These are phyloP conservation scores for Diaporthe citriasiana DNA, from an alignment of 2,329 filamentous ascomycete species.

Conservation along the genomic window DNA sequence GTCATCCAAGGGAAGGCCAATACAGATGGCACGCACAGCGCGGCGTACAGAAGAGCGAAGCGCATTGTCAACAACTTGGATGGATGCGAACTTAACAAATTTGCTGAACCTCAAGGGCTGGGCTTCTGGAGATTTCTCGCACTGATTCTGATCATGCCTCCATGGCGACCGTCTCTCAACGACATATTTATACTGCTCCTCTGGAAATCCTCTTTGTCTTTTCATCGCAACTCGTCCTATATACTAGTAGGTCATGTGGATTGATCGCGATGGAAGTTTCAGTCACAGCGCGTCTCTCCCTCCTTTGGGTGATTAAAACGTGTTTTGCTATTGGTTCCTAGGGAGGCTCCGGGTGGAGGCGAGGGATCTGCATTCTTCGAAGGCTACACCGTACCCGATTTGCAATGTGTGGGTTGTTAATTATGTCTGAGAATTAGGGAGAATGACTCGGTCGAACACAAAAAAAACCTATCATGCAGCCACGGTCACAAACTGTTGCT, in stretches of 20 bases:
- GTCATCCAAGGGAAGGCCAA: constrained; percentile 42
- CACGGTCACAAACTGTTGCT: no score
- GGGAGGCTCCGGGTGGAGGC: no score
- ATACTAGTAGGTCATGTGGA: neutral
- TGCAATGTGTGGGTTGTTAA: neutral
- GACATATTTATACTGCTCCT: neutral
- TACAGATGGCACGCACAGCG: constrained; percentile 28
- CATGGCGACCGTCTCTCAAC: neutral
- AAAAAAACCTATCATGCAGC: no score
- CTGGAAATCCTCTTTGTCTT: neutral
- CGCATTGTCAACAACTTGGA: constrained; percentile 12
- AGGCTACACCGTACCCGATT: neutral
- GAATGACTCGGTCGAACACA: neutral
- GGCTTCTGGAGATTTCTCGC: neutral
- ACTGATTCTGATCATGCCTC: neutral
- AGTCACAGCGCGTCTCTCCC: neutral
- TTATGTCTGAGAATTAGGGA: neutral
- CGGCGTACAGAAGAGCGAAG: constrained; percentile 22
- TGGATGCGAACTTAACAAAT: no score
- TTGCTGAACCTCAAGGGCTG: no score
- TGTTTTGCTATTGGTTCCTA: neutral
- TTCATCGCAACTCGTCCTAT: neutral
- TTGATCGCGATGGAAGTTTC: neutral
- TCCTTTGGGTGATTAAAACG: neutral
- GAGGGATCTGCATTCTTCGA: constrained; percentile 5